Percentiles rank a stretch among this genome's conserved stretches.
Evolutionary conservation across 2,329 filamentous ascomycete genomes (phyloP).

Genomic region (Beauveria sp.): DNA sequence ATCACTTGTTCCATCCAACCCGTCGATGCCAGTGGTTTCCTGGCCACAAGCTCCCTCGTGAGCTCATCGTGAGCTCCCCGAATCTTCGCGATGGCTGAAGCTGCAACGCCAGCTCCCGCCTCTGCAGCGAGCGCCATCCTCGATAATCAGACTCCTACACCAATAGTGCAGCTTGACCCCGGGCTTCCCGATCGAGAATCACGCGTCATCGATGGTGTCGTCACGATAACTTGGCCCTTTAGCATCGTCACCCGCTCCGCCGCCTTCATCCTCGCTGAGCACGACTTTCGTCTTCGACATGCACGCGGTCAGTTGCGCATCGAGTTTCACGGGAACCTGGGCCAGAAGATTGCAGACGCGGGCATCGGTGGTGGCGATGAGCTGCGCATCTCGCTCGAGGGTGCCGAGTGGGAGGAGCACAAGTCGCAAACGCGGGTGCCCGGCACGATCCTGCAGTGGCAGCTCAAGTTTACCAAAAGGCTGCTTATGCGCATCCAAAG

Average conservation of each 20-base stretch:
- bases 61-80: conserved; percentile 11
- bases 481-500: conserved; percentile 36
- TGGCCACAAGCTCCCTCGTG: conserved; percentile 9
- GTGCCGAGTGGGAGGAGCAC: conserved; percentile 57
- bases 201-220: conserved; percentile 56
- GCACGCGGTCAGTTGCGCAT: conserved; percentile 74
- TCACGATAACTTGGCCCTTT: conserved; percentile 89
- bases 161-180: conserved; percentile 50
- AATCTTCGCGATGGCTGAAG: conserved; percentile 4
- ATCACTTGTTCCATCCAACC: too few species aligned
- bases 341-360: conserved; percentile 58
- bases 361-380: conserved; percentile 73
- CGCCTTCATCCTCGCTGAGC: conserved; percentile 75
- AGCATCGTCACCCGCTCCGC: conserved; percentile 67
- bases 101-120: not conserved
- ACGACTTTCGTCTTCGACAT: conserved; percentile 72
- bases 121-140: conserved; percentile 8
- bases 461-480: conserved; percentile 46
- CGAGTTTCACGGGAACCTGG: conserved; percentile 63
- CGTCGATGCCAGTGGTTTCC: not conserved
- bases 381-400: conserved; percentile 60
- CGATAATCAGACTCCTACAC: conserved; percentile 29
- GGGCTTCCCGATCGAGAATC: conserved; percentile 33
- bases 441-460: conserved; percentile 49
- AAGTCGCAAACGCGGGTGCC: conserved; percentile 39